Base-by-base conservation (phyloP, 495 filamentous ascomycete genomes). In the Hyaloscypha bicolor region DNA sequence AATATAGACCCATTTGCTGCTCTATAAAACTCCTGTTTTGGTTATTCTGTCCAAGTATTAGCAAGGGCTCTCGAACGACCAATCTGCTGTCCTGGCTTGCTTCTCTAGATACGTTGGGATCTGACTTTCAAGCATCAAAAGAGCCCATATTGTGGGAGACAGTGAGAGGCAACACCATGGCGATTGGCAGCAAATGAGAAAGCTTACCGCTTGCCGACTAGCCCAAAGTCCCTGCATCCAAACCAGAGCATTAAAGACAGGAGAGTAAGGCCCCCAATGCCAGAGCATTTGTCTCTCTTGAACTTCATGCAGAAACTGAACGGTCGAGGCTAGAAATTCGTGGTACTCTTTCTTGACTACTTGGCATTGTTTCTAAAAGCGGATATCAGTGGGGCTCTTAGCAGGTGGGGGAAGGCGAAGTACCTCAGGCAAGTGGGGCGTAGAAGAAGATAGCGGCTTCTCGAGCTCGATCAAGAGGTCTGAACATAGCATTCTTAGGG, bases 211-310 rank as follows among this genome's bases (percentile, higher is more conserved):
- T 22, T 21, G 39, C 66, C 72, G 53, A 68, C 72, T 74, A 35
- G 72, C 72, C 72, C 72, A 74, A n/a, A 74, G 56, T 5, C 64
- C 60, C 62, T 74, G 72, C 66, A 74, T 30, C 69, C 69, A 74
- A 19, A 19, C 58, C 22, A 74, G 21, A 4, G 45, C 62, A 32
- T 71, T 66, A 55, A 67, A 65, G 4, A 74, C 69, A 3, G 55
- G 45, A 56, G 66, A 69, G 9, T 65, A 11, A 8, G 8, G 30
- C 0, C 55, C 53, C 69, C 69, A 74, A 5, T 58, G 52, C 61
- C 60, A 71, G 8, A 16, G 16, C 66, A 65, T 64, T 62, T 74
- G 69, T 6, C 59, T 37, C 31, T 71, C 66, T 25, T 69, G 63
- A 9, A 74, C 62, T 25, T 55, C 42, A 62, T 67, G 59, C 25